Evolutionary conservation across 129 eudicot genomes (phyloP), one percentile per base, ranked within the genome.

Genomic region (Ambrosia trifida): DNA sequence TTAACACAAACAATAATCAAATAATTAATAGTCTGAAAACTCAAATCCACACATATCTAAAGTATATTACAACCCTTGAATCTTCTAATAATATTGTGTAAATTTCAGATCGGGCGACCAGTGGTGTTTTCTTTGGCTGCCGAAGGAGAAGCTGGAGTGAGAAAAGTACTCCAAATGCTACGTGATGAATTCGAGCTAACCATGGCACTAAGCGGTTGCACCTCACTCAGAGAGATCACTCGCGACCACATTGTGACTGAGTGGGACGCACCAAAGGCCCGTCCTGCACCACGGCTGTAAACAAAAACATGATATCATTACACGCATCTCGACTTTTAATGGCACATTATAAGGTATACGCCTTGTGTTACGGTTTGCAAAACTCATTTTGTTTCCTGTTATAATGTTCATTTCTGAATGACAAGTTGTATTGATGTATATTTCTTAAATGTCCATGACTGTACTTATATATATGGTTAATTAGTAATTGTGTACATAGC

Each of bases 121-220:
- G 92, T 91, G 54, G 90, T 91, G 64, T 91, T 83, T 58, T 82
- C 93, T 0, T 85, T 94, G 90, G 98, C 98, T 18, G 97, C 95
- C 66, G 92, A 94, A 52, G 98, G 97, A 74, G 98, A 94, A 80
- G 86, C 89, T 3, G 98, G 98, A 18, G 96, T 94, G n/a, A 87
- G 75, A 68, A 89, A 89, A 76, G 96, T 89, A 68, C 96, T 94
- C 13, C 83, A 89, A 64, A 94, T 94, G 96, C 45, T 94, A 64
- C 90, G 91, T 2, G 96, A 89, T 3, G 98, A 93, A 79, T 89
- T 93, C 47, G 98, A 89, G 86, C 72, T 93, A 35, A 87, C 98
- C 0, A 93, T 93, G 98, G 96, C 98, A 19, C 70, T 93, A 84
- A 89, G 95, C 49, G 98, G 98, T 11, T 87, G 95, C 57, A 87